Percentiles rank a stretch among this genome's conserved stretches.
Evolutionary conservation across 176 grass and related monocot species (phyloP).

Genomic region (Oryza longistaminata): DNA sequence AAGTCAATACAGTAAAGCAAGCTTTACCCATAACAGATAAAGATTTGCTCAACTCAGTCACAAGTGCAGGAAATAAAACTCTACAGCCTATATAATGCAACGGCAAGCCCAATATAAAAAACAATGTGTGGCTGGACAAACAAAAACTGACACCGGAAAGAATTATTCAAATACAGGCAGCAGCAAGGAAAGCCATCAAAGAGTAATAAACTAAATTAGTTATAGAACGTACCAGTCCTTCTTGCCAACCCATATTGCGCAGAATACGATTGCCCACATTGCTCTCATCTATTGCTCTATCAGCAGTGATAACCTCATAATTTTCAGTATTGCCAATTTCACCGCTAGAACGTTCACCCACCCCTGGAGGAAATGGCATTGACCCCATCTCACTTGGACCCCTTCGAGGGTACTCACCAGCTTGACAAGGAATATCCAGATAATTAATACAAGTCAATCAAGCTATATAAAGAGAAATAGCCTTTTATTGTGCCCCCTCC

Average conservation of each 20-base stretch:
- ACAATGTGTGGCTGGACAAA: not conserved
- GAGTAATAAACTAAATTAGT: not conserved
- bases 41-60: not conserved
- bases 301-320: conserved; percentile 87
- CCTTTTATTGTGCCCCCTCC: conserved; percentile 33
- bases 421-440: conserved; percentile 89
- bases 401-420: conserved; percentile 72
- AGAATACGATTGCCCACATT: conserved; percentile 98
- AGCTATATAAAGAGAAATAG: conserved; percentile 23
- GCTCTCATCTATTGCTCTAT: conserved; percentile 82
- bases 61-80: not conserved
- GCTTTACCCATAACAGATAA: not conserved
- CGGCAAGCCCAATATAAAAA: not conserved
- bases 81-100: not conserved
- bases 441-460: conserved; percentile 62
- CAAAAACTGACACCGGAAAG: not conserved
- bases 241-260: conserved; percentile 90
- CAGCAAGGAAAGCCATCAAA: too few species aligned
- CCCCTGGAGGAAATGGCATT: conserved; percentile 98
- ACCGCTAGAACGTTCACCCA: conserved; percentile 71
- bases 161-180: too few species aligned
- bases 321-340: conserved; percentile 70
- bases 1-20: not conserved
- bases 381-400: conserved; percentile 75
- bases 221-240: conserved; percentile 61